phyloP scores from a whole-genome alignment of 225 moss, liverwort and hornwort species.

The Neckera pumila region DNA sequence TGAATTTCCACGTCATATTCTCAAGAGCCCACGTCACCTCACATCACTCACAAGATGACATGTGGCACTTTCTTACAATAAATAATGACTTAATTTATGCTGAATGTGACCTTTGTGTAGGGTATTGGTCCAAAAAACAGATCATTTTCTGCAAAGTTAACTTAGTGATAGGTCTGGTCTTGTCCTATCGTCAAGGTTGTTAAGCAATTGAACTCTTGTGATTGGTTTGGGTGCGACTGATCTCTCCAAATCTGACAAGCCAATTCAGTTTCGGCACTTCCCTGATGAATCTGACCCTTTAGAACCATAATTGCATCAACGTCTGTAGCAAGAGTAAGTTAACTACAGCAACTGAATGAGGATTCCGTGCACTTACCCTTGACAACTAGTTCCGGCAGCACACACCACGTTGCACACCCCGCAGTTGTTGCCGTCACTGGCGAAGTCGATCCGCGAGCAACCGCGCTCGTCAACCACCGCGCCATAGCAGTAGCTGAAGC shows the following conservation, averaged over 20 bases:
- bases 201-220: neutral
- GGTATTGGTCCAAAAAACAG: neutral
- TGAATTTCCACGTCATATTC: too few relatives aligned
- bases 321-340: neutral
- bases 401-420: neutral
- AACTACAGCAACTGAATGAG: neutral
- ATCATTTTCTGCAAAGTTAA: neutral
- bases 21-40: too few relatives aligned
- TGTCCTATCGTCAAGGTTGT: rapidly evolving
- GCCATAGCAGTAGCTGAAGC: neutral
- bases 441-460: neutral
- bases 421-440: neutral
- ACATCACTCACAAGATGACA: too few relatives aligned
- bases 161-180: neutral
- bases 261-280: neutral
- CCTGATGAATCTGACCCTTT: neutral
- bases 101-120: too few relatives aligned
- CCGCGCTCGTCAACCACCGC: neutral
- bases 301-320: neutral
- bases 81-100: too few relatives aligned
- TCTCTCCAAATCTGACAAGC: neutral
- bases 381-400: neutral
- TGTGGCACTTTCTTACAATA: too few relatives aligned
- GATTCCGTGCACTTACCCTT: neutral
- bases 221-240: neutral